Conservation (phyloP, 352 stramenopile genomes). For the Pythium graminicola region DNA sequence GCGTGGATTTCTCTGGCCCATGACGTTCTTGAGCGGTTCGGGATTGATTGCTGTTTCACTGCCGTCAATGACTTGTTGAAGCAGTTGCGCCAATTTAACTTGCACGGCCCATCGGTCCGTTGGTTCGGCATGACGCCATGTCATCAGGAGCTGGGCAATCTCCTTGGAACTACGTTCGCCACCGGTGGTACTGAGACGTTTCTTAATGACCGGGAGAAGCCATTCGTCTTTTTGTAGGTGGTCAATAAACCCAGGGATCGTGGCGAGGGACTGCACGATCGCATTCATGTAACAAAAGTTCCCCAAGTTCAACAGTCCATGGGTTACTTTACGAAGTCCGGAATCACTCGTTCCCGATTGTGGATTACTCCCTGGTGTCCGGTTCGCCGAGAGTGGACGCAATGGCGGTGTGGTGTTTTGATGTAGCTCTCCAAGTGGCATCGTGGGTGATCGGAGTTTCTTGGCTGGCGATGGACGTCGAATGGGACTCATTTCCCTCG, state of each 20-base stretch:
- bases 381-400: background rate
- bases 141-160: conserved; percentile 37
- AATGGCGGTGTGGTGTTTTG: conserved; percentile 8
- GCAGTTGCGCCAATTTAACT: conserved; percentile 43
- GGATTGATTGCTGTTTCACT: conserved; percentile 71
- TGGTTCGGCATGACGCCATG: conserved; percentile 45
- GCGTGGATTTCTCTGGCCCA: conserved; percentile 69
- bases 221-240: conserved; percentile 49
- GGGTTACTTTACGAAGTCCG: conserved; percentile 35
- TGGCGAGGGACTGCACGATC: conserved; percentile 81
- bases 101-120: conserved; percentile 51
- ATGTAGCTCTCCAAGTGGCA: conserved; percentile 15
- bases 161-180: conserved; percentile 31
- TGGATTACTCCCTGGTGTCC: background rate
- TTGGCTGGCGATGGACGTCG: conserved; percentile 18
- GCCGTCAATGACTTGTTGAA: conserved; percentile 54
- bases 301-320: conserved; percentile 93
- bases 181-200: conserved; percentile 29
- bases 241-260: conserved; percentile 57
- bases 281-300: conserved; percentile 94
- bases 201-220: conserved; percentile 49
- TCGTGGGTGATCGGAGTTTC: conserved; percentile 12
- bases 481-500: conserved; percentile 16
- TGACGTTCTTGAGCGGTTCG: conserved; percentile 65
- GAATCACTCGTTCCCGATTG: background rate